These are phyloP conservation scores for Aspergillus melleus DNA, from an alignment of 2,329 filamentous ascomycete species.

Conservation along the genomic window DNA sequence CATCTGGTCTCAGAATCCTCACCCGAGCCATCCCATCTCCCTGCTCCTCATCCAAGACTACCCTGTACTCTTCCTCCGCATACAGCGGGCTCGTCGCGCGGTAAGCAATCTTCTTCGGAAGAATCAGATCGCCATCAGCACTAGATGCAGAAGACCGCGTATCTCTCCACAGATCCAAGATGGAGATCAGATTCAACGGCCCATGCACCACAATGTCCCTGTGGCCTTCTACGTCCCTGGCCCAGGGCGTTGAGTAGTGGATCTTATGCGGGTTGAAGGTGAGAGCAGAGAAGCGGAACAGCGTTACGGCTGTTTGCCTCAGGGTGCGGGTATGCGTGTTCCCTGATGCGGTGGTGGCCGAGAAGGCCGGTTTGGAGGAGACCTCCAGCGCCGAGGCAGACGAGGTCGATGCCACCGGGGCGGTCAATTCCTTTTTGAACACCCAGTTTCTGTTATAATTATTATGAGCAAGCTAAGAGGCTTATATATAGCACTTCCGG, in stretches of 20 bases:
- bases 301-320: constrained; percentile 38
- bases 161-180: constrained; percentile 48
- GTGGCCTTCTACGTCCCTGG: constrained; percentile 45
- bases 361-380: constrained; percentile 17
- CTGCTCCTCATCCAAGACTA: constrained; percentile 41
- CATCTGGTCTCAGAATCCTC: constrained; percentile 34
- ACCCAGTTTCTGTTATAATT: constrained; percentile 42
- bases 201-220: constrained; percentile 46
- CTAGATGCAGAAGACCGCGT: constrained; percentile 20
- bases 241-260: constrained; percentile 46
- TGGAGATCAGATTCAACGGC: constrained; percentile 44
- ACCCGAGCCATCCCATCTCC: constrained; percentile 30
- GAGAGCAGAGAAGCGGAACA: constrained; percentile 47
- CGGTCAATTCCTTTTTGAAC: constrained; percentile 42
- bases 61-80: constrained; percentile 49
- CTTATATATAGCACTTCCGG: no score
- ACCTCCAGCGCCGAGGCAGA: constrained; percentile 4
- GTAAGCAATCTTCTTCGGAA: constrained; percentile 48
- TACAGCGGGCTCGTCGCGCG: constrained; percentile 53
- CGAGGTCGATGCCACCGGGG: constrained; percentile 9
- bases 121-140: constrained; percentile 21
- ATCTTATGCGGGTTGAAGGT: constrained; percentile 49
- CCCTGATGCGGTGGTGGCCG: constrained; percentile 20
- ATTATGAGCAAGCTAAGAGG: not conserved
- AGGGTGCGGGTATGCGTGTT: constrained; percentile 34